These are phyloP conservation scores for Coelastrella sp. DNA, from an alignment of 139 green algal species.

Conservation along the genomic window DNA sequence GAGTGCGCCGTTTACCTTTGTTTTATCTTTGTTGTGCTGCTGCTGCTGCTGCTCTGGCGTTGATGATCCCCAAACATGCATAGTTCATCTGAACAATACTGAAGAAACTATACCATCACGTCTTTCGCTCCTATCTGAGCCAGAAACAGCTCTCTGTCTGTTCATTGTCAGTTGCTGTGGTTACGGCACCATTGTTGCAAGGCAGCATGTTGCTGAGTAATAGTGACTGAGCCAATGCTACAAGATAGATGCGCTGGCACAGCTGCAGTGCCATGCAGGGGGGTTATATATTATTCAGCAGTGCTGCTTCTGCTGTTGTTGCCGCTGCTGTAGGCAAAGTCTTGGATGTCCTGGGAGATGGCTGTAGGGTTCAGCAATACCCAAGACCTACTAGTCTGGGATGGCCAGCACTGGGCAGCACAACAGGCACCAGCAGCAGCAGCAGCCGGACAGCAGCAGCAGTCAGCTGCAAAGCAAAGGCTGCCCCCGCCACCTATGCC, in stretches of 20 bases:
- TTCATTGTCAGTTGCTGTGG: no score
- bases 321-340: slow-evolving; percentile 50
- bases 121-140: slow-evolving; percentile 74
- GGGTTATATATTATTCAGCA: not conserved
- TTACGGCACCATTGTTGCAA: no score
- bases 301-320: not conserved
- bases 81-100: slow-evolving; percentile 63
- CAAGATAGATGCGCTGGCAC: no score
- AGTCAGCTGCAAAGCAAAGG: not conserved
- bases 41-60: no score
- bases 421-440: not conserved
- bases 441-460: slow-evolving; percentile 21
- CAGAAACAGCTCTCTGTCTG: not conserved
- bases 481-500: not conserved
- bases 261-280: no score
- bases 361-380: slow-evolving; percentile 54
- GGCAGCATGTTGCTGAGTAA: no score
- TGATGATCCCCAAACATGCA: slow-evolving; percentile 60
- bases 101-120: slow-evolving; percentile 45
- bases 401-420: slow-evolving; percentile 52
- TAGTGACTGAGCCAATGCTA: no score
- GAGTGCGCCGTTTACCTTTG: no score
- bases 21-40: no score
- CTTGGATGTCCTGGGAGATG: slow-evolving; percentile 69
- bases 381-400: slow-evolving; percentile 51